Evolutionary conservation across 2,329 filamentous ascomycete genomes (phyloP), one percentile per base, ranked within the genome.

Genomic region (Colletotrichum cordylinicola): DNA sequence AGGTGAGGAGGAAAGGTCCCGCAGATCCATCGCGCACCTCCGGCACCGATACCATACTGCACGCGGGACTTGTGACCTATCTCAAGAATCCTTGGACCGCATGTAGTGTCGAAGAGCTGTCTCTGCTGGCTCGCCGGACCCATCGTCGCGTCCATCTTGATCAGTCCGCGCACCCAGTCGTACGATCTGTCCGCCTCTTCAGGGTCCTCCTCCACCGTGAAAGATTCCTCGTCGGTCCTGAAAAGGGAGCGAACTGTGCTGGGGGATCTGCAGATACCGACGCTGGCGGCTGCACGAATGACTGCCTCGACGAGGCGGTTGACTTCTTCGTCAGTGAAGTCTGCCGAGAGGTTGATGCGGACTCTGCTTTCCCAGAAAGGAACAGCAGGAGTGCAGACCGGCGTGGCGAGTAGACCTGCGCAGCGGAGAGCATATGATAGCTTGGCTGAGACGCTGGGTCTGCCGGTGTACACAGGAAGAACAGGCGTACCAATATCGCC

Each of bases 281-380:
- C 43, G 15, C 18, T 37, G 7, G n/a, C 21, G 4, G 70, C 64
- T 5, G 68, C 66, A 29, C 48, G 39, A 29, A 77, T 60, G 24
- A 78, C 43, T 6, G 68, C 56, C 16, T 66, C 37, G 16, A 78
- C 33, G 2, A 77, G 70, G 4, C 21, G 60, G 21, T 75, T 61
- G 6, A 77, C 72, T 12, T 77, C 72, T 1, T 72, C 60, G 18
- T 74, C 67, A 1, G 62, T 68, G 10, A 74, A 65, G 8, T 76
- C 77, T 6, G 77, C 77, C 8, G 77, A 78, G 15, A 78, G 68
- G 29, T 78, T 75, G 58, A 78, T 52, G 6, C 75, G 72, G 7
- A 79, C 78, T 18, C 78, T 74, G 24, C 77, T 74, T 33, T 77
- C 72, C 78, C 77, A 79, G n/a, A 74, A 77, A 1, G 77, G 74